Conservation (phyloP, 2,329 filamentous ascomycete genomes). For the Fusarium guadeloupense region DNA sequence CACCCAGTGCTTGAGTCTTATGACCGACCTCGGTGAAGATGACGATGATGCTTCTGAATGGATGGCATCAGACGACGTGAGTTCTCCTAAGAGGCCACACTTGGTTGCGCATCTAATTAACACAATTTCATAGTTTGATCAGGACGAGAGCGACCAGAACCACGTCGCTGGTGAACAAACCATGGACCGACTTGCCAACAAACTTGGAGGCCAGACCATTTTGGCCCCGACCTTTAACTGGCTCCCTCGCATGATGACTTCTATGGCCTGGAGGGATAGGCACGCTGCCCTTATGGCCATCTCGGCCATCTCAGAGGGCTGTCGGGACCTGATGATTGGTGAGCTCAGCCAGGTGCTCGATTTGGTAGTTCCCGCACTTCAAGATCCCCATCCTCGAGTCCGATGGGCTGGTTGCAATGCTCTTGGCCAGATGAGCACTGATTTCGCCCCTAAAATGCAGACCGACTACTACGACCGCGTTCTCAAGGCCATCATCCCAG, state of each 20-base stretch:
- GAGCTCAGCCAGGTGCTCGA: constrained; percentile 95
- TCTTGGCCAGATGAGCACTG: constrained; percentile 99
- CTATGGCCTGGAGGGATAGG: constrained; percentile 90
- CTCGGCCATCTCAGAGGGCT: constrained; percentile 97
- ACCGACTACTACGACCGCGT: constrained; percentile 91
- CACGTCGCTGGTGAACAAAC: constrained; percentile 98
- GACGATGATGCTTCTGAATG: constrained; percentile 96
- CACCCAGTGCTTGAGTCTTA: constrained; percentile 94
- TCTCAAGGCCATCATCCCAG: constrained; percentile 89
- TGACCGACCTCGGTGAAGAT: constrained; percentile 95
- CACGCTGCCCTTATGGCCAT: constrained; percentile 99
- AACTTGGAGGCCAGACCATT: constrained; percentile 92
- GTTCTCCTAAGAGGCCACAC: constrained; percentile 45
- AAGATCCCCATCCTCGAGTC: constrained; percentile 90
- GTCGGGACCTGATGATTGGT: constrained; percentile 92
- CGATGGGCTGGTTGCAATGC: constrained; percentile 98
- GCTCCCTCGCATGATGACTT: constrained; percentile 98
- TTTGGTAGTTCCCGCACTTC: constrained; percentile 89
- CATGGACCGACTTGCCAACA: constrained; percentile 97
- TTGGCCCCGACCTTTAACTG: constrained; percentile 94
- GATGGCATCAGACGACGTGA: constrained; percentile 89
- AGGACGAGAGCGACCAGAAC: constrained; percentile 95
- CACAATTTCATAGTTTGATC: constrained; percentile 71
- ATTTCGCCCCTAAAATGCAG: constrained; percentile 98
- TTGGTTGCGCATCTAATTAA: background rate